Evolutionary conservation across 192 early-diverging fungal genomes (phyloP).

Genomic region (Backusella circina): DNA sequence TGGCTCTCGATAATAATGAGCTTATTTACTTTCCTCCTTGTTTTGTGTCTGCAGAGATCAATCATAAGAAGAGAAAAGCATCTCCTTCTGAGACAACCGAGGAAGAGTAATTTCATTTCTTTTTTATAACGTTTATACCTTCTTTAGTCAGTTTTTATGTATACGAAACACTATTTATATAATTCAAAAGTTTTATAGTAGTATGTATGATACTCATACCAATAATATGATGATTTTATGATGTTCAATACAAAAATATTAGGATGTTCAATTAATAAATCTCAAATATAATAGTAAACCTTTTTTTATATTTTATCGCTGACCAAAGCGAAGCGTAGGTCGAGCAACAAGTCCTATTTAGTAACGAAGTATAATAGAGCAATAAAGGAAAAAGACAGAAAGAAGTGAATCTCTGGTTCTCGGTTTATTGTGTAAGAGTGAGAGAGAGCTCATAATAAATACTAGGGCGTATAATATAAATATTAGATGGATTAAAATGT

Average conservation of each 20-base stretch:
- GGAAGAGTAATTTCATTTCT: neutral
- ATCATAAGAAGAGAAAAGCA: neutral
- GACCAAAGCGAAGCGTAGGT: neutral
- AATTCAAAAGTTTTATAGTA: neutral
- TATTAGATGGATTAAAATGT: no score
- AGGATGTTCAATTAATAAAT: neutral
- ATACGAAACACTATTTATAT: neutral
- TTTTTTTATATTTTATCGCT: neutral
- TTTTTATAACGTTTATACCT: neutral
- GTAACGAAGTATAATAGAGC: no score
- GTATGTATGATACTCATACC: neutral
- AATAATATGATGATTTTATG: neutral
- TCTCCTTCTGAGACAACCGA: neutral
- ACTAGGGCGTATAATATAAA: no score
- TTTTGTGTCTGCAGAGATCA: neutral
- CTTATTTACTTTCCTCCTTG: neutral
- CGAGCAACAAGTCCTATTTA: neutral
- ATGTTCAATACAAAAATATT: no score
- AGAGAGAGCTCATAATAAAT: no score
- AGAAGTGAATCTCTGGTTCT: no score
- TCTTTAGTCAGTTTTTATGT: neutral
- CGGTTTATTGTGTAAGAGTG: no score
- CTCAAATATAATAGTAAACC: neutral
- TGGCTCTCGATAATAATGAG: neutral
- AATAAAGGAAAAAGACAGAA: no score